These are phyloP conservation scores for Plasmodium chabaudi DNA, from an alignment of 169 alveolate species.

Conservation along the genomic window DNA sequence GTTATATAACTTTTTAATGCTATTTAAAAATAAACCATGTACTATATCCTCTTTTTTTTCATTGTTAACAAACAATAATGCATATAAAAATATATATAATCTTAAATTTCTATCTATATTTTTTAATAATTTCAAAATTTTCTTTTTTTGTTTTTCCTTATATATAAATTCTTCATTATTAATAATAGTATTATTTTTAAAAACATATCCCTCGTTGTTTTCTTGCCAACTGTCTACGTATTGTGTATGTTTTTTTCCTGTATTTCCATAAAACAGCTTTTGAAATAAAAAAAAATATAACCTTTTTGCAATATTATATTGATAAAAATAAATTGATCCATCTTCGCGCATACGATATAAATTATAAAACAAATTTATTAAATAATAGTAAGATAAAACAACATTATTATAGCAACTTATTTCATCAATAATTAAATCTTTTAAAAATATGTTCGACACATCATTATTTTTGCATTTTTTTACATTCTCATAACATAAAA, in stretches of 20 bases:
- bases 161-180: background rate
- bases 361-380: slow-evolving; percentile 44
- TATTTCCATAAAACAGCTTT: slow-evolving; percentile 26
- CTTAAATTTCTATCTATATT: slow-evolving; percentile 61
- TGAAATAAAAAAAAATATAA: slow-evolving; percentile 73
- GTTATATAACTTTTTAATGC: slow-evolving; percentile 34
- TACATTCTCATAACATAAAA: slow-evolving; percentile 40
- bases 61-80: slow-evolving; percentile 43
- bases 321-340: slow-evolving; percentile 64
- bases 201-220: background rate
- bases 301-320: slow-evolving; percentile 61
- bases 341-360: slow-evolving; percentile 42
- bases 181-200: background rate
- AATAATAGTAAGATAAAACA: slow-evolving; percentile 66
- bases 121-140: slow-evolving; percentile 25
- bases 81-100: slow-evolving; percentile 70
- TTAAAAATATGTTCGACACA: background rate
- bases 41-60: slow-evolving; percentile 35
- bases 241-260: background rate
- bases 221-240: background rate
- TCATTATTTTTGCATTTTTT: slow-evolving; percentile 10
- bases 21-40: slow-evolving; percentile 50
- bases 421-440: slow-evolving; percentile 30
- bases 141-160: slow-evolving; percentile 21
- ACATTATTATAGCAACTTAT: slow-evolving; percentile 35